These are phyloP conservation scores for Eleusine indica DNA, from an alignment of 176 grass and related monocot species.

Conservation along the genomic window DNA sequence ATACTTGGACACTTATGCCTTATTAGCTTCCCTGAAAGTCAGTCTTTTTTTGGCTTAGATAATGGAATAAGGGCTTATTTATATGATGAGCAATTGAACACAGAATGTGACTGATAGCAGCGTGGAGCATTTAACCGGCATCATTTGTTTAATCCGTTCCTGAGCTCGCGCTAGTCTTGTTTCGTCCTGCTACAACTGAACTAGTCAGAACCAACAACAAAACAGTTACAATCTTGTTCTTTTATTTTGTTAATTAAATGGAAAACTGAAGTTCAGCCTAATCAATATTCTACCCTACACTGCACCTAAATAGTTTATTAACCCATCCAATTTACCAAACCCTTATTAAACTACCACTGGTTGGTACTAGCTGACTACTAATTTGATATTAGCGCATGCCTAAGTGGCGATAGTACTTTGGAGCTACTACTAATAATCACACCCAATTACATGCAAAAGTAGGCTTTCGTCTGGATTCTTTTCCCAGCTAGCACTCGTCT, in stretches of 20 bases:
- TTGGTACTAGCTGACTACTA: background rate
- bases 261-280: background rate
- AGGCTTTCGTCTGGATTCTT: conserved; percentile 10
- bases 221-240: background rate
- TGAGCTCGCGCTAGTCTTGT: background rate
- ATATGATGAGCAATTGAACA: background rate
- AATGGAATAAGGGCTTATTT: too few relatives aligned
- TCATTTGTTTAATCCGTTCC: background rate
- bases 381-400: background rate
- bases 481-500: conserved; percentile 32
- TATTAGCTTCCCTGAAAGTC: background rate
- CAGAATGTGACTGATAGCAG: background rate
- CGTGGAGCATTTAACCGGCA: background rate
- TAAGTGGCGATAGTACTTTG: background rate
- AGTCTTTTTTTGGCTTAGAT: background rate
- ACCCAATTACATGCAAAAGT: conserved; percentile 18
- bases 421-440: background rate
- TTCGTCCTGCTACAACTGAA: background rate
- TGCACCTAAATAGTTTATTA: background rate
- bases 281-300: background rate
- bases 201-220: background rate
- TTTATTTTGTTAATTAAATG: background rate
- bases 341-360: background rate
- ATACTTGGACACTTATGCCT: background rate
- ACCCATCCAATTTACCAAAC: conserved; percentile 1